phyloP scores from a whole-genome alignment of 768 basidiomycete genomes.

The Gymnopilus junonius region DNA sequence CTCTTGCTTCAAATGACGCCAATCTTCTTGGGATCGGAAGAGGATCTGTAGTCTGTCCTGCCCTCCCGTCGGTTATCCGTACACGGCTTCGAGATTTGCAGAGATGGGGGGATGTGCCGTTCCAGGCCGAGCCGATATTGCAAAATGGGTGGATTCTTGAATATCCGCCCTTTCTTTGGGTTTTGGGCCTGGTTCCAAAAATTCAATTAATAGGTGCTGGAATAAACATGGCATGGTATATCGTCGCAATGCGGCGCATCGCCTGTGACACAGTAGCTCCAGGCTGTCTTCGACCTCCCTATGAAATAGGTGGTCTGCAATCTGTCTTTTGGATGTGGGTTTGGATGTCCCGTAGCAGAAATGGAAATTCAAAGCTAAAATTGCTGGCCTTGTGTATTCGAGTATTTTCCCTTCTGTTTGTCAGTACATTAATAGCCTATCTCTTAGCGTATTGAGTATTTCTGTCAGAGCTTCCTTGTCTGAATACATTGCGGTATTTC shows the following conservation, averaged over 20 bases:
- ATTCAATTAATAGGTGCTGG: conserved; percentile 72
- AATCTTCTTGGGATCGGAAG: conserved; percentile 82
- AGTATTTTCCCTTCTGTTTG: neutral
- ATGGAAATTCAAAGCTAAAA: neutral
- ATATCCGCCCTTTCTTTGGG: conserved; percentile 25
- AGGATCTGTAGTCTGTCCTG: conserved; percentile 62
- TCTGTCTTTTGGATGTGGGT: conserved; percentile 52
- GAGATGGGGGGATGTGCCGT: conserved; percentile 34
- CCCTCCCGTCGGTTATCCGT: conserved; percentile 51
- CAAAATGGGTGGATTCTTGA: conserved; percentile 19
- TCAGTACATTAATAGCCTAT: neutral
- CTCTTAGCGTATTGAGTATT: neutral
- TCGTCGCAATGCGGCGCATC: conserved; percentile 57
- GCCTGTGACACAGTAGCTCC: conserved; percentile 28
- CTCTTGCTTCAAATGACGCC: conserved; percentile 58
- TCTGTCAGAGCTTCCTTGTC: neutral
- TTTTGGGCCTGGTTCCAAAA: conserved; percentile 41
- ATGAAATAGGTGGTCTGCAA: conserved; percentile 36
- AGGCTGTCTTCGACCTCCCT: conserved; percentile 14
- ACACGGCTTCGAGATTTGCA: conserved; percentile 22
- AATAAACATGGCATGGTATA: conserved; percentile 68
- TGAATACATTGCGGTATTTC: no score
- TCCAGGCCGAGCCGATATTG: conserved; percentile 42
- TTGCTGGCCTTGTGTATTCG: no score
- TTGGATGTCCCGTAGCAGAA: conserved; percentile 33